Evolutionary conservation across 306 rosid genomes (phyloP).

Genomic region (Gastrolobium villosum): DNA sequence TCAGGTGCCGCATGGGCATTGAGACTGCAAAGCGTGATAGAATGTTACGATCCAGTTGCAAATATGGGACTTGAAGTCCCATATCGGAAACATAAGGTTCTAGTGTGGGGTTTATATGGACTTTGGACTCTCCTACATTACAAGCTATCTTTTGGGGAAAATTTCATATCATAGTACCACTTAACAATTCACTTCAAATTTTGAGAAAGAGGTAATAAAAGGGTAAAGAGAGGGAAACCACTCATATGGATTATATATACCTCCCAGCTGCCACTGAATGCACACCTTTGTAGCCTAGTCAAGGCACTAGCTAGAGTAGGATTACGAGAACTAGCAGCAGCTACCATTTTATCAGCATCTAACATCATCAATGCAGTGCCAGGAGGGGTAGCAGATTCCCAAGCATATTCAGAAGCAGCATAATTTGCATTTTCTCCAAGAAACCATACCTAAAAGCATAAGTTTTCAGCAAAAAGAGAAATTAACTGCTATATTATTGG

Average conservation of each 20-base stretch:
- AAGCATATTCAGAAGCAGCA: constrained; percentile 99
- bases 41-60: no score
- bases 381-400: constrained; percentile 99
- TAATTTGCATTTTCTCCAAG: constrained; percentile 99
- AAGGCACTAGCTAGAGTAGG: constrained; percentile 98
- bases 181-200: constrained; percentile 40
- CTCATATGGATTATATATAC: constrained; percentile 57
- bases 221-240: constrained; percentile 38
- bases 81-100: no score
- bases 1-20: no score
- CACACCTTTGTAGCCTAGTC: constrained; percentile 98
- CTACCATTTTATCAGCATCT: constrained; percentile 99
- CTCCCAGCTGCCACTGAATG: constrained; percentile 99
- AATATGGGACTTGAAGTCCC: no score
- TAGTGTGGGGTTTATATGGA: no score
- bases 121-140: no score
- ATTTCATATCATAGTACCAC: neutral
- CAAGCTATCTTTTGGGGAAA: no score
- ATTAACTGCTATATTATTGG: constrained; percentile 23
- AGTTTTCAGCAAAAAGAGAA: constrained; percentile 29
- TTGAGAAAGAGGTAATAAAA: constrained; percentile 26
- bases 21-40: no score
- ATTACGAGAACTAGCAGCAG: constrained; percentile 99
- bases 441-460: constrained; percentile 89
- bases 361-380: constrained; percentile 99